Base-by-base conservation (phyloP, 345 rosid genomes). In the Durio zibethinus region DNA sequence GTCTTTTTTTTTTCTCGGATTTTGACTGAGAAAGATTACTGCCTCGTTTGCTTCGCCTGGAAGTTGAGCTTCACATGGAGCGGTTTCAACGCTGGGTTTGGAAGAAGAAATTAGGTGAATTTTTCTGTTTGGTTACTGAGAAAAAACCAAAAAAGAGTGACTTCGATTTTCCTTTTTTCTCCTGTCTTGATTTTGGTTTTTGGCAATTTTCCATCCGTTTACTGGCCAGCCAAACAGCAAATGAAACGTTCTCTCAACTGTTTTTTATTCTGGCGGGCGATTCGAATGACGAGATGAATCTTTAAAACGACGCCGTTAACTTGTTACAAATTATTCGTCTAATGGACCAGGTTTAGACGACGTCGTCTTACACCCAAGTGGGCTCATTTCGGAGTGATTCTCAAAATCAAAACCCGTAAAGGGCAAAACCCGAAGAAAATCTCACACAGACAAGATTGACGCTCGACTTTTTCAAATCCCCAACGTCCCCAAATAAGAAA, bases 1-100 rank as follows among this genome's bases (percentile, higher is more conserved):
- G 79, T 76, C 77, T 74, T 62, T n/a, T 42, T 74, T 62, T n/a
- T 42, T 45, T 60, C 43, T 23, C 18, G 36, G 35, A 59, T 47
- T 72, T 54, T 10, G 38, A 40, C 63, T n/a, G 45, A 47, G 68
- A 52, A 53, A 69, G 10, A 56, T 20, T 31, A 12, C 25, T 0
- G 5, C 85, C 53, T 86, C 33, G 87, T n/a, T 4, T 23, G 43
- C 73, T 67, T 63, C 87, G 81, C 77, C 83, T 12, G 27, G 71
- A 25, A 40, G 40, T 47, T 59, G 71, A 57, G 54, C 60, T 71
- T 5, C 27, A 71, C 21, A 71, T 29, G 42, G 10, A 18, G 43
- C 8, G 10, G 43, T 31, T 50, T 33, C 43, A 33, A 11, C 43
- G 45, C 45, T 18, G 45, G 60, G 43, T 33, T 50, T 52, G 61